Base-by-base conservation (phyloP, 257 asterid species). In the Cruciata laevipes region DNA sequence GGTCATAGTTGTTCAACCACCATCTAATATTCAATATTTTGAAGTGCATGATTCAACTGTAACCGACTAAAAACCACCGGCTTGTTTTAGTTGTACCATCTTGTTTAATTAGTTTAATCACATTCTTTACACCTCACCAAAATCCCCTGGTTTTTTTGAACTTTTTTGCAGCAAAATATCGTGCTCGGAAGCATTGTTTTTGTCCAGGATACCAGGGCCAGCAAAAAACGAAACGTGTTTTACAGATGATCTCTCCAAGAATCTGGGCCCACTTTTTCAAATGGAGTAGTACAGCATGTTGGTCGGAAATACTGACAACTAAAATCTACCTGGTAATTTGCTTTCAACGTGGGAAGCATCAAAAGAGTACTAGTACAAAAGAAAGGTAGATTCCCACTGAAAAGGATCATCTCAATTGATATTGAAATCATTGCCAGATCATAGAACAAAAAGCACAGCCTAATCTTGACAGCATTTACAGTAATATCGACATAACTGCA, bases 231-330 rank as follows among this genome's bases (percentile, higher is more conserved):
- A 12, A 37, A 14, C 60, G 6, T 42, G 56, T 24, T 66, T 47
- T 47, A 27, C 12, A 31, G 23, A 32, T 6, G 31, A 52, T 40
- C 31, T 31, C 7, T 20, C 62, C 0, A 11, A 3, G 71, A 31
- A 52, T 67, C 14, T 27, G 63, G 71, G 20, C 61, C 47, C 47
- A 30, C 61, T 14, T 51, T 47, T 66, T 21, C 24, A 14, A 66
- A 12, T 16, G 27, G 27, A 47, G 38, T 33, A 40, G n/a, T 42
- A 27, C 13, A 47, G 31, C 16, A 55, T 61, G 63, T 53, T 55
- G 51, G 63, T 32, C 47, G 13, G 66, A n/a, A 8, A 61, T n/a
- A 61, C 73, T 62, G 62, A 70, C 69, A 35, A 63, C 65, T 35
- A 25, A 32, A 24, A 53, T 51, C 33, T 63, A 14, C 38, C 64